Percentiles rank a stretch among this genome's conserved stretches.
phyloP scores from a whole-genome alignment of 495 filamentous ascomycete genomes.

The Penicillium soppii region DNA sequence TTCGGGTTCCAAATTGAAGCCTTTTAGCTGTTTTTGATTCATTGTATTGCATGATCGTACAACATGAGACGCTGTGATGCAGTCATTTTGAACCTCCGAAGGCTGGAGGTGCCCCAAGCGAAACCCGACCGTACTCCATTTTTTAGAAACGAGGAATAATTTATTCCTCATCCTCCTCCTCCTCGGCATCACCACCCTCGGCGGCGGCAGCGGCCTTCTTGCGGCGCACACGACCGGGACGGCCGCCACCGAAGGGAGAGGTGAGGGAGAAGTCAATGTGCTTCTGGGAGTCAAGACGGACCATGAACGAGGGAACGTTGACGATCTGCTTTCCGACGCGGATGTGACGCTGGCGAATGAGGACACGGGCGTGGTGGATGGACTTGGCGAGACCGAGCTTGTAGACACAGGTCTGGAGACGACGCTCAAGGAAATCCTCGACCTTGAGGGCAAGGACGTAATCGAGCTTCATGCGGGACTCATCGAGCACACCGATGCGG shows the following conservation, averaged over 20 bases:
- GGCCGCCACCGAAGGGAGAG: slow-evolving; percentile 96
- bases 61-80: slow-evolving; percentile 46
- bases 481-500: slow-evolving; percentile 98
- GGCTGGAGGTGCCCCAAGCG: slow-evolving; percentile 38
- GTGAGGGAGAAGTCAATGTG: slow-evolving; percentile 99
- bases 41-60: slow-evolving; percentile 47
- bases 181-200: slow-evolving; percentile 80
- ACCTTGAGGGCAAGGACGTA: slow-evolving; percentile 98
- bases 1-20: slow-evolving; percentile 38
- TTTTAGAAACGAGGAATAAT: slow-evolving; percentile 26
- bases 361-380: slow-evolving; percentile 98
- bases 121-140: slow-evolving; percentile 45
- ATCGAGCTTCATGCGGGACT: slow-evolving; percentile 99
- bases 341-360: slow-evolving; percentile 98
- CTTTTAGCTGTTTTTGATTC: slow-evolving; percentile 40
- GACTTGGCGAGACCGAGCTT: slow-evolving; percentile 99
- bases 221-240: slow-evolving; percentile 92
- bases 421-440: slow-evolving; percentile 99
- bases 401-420: slow-evolving; percentile 98
- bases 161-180: slow-evolving; percentile 88
- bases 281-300: slow-evolving; percentile 99
- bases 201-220: slow-evolving; percentile 98
- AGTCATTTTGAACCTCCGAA: slow-evolving; percentile 43
- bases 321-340: slow-evolving; percentile 99
- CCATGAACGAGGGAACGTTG: slow-evolving; percentile 98